Evolutionary conservation across 2,329 filamentous ascomycete genomes (phyloP).

Genomic region (Colletotrichum zoysiae): DNA sequence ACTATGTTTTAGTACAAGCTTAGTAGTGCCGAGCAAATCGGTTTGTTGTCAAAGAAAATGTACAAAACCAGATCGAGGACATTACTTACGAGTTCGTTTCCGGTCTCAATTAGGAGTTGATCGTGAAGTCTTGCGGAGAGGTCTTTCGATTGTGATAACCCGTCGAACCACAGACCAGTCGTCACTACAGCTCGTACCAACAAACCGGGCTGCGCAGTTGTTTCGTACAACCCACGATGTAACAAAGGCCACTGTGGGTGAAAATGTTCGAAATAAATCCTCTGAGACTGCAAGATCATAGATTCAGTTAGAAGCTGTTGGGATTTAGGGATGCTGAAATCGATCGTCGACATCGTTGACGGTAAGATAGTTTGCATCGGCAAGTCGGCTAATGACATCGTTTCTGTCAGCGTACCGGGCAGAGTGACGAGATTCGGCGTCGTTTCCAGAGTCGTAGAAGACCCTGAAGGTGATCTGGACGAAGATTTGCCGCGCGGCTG

Average conservation of each 20-base stretch:
- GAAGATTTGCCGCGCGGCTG: conserved; percentile 1
- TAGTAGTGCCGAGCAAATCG: background rate
- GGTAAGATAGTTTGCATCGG: conserved; percentile 11
- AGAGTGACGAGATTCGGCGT: conserved; percentile 8
- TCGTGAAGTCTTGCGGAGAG: conserved; percentile 27
- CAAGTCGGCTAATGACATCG: conserved; percentile 9
- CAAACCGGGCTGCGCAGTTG: conserved; percentile 13
- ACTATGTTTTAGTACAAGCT: background rate
- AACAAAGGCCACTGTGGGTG: conserved; percentile 33
- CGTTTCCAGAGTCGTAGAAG: conserved; percentile 4
- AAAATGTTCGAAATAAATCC: conserved; percentile 27
- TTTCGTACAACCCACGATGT: conserved; percentile 27
- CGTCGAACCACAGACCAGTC: conserved; percentile 29
- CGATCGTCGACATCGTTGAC: background rate
- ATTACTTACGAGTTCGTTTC: conserved; percentile 24
- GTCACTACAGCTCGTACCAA: conserved; percentile 25
- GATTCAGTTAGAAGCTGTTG: conserved; percentile 5
- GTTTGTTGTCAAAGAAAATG: too few relatives aligned
- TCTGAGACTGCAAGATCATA: conserved; percentile 21
- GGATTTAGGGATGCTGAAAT: conserved; percentile 2
- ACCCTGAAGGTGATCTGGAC: background rate
- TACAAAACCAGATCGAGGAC: background rate
- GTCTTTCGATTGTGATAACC: background rate
- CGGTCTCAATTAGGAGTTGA: conserved; percentile 15
- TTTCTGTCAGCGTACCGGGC: background rate